These are phyloP conservation scores for Metroxylon sagu DNA, from an alignment of 176 grass and related monocot species.

Conservation along the genomic window DNA sequence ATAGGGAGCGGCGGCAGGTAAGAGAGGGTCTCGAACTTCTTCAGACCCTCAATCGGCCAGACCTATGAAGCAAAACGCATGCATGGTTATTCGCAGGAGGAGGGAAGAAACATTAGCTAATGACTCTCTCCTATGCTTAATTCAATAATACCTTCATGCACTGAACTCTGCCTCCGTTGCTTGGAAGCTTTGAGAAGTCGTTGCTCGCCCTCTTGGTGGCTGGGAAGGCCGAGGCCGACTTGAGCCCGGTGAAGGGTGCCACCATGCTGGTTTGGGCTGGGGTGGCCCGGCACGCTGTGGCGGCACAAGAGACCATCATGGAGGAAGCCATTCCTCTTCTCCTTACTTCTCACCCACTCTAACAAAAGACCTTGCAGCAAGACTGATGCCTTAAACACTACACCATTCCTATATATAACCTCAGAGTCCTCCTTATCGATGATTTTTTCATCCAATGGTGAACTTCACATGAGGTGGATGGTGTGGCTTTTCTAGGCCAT, in stretches of 20 bases:
- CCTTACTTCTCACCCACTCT: background rate
- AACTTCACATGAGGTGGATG: slow-evolving; percentile 9
- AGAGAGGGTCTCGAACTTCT: slow-evolving; percentile 41
- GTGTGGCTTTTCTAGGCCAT: slow-evolving; percentile 14
- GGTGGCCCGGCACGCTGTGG: slow-evolving; percentile 23
- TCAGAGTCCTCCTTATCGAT: background rate
- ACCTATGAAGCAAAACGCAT: background rate
- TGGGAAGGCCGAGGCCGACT: slow-evolving; percentile 30
- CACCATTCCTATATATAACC: slow-evolving; percentile 30
- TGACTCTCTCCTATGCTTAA: too few relatives aligned
- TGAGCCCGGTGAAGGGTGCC: slow-evolving; percentile 50
- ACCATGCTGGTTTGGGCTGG: slow-evolving; percentile 26
- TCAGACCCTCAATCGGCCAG: slow-evolving; percentile 28
- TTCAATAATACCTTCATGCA: slow-evolving; percentile 63
- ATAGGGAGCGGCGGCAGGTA: slow-evolving; percentile 21
- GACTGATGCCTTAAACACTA: background rate
- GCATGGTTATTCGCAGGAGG: background rate
- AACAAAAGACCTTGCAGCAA: background rate
- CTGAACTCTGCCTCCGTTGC: slow-evolving; percentile 51
- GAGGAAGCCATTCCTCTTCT: slow-evolving; percentile 39
- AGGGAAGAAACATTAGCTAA: too few relatives aligned
- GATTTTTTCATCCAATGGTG: background rate
- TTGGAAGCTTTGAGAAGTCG: slow-evolving; percentile 27
- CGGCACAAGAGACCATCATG: slow-evolving; percentile 37
- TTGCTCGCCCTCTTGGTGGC: slow-evolving; percentile 14